phyloP scores from a whole-genome alignment of 2,329 filamentous ascomycete genomes.

The Fusarium palustre region DNA sequence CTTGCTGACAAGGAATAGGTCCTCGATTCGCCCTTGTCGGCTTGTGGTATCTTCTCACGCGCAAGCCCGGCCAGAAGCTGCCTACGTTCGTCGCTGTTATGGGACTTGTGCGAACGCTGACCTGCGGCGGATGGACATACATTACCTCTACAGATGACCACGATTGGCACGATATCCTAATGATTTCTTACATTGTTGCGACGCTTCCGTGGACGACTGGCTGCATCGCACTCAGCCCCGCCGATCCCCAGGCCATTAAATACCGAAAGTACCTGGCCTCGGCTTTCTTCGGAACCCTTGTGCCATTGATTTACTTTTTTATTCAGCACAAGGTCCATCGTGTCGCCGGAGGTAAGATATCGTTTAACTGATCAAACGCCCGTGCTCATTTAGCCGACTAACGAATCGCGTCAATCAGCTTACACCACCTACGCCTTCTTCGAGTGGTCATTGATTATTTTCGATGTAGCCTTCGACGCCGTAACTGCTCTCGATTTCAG shows the following conservation, averaged over 20 bases:
- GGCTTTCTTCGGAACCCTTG: slow-evolving; percentile 89
- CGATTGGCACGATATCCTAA: slow-evolving; percentile 98
- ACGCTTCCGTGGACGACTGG: slow-evolving; percentile 96
- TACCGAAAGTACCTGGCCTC: slow-evolving; percentile 88
- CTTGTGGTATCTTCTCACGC: slow-evolving; percentile 91
- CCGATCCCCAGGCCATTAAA: slow-evolving; percentile 83
- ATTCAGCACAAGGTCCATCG: slow-evolving; percentile 99
- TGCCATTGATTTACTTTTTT: slow-evolving; percentile 95
- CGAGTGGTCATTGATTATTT: slow-evolving; percentile 94
- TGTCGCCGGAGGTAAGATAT: slow-evolving; percentile 83
- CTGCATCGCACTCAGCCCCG: slow-evolving; percentile 87
- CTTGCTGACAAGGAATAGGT: slow-evolving; percentile 61
- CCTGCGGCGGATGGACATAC: slow-evolving; percentile 98
- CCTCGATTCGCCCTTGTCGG: slow-evolving; percentile 91
- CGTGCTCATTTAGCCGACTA: slow-evolving; percentile 23
- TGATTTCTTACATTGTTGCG: slow-evolving; percentile 96
- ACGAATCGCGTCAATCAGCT: slow-evolving; percentile 63
- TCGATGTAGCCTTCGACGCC: slow-evolving; percentile 96
- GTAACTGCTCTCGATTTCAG: slow-evolving; percentile 93
- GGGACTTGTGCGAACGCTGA: slow-evolving; percentile 88
- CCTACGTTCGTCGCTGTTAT: slow-evolving; percentile 84
- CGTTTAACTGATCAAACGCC: slow-evolving; percentile 1
- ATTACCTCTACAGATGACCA: slow-evolving; percentile 98
- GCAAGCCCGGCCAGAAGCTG: slow-evolving; percentile 77
- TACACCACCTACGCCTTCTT: slow-evolving; percentile 99